phyloP scores from a whole-genome alignment of 2,329 filamentous ascomycete species.

The Dactylellina leptospora region DNA sequence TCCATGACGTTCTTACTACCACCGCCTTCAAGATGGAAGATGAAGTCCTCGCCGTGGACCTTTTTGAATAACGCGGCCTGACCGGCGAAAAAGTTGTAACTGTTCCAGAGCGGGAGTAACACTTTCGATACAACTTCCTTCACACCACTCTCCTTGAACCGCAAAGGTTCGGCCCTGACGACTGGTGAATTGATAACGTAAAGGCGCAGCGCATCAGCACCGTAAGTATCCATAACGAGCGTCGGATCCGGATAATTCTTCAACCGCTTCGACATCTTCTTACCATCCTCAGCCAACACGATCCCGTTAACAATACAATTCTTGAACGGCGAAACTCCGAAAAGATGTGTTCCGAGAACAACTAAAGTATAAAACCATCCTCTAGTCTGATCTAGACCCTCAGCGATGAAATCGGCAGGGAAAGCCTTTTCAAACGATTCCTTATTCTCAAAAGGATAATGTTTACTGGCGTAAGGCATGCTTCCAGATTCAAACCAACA shows the following conservation, averaged over 20 bases:
- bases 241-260: conserved; percentile 94
- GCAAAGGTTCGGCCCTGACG: conserved; percentile 85
- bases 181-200: conserved; percentile 97
- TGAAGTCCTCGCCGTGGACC: conserved; percentile 77
- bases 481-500: conserved; percentile 97
- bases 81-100: conserved; percentile 93
- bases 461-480: conserved; percentile 91
- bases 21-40: conserved; percentile 79
- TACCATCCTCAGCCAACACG: conserved; percentile 90
- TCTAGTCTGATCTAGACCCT: conserved; percentile 90
- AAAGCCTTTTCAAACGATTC: conserved; percentile 82
- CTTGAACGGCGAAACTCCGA: conserved; percentile 84
- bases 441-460: conserved; percentile 91
- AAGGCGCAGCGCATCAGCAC: conserved; percentile 89
- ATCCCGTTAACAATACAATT: conserved; percentile 98
- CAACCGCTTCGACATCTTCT: conserved; percentile 97
- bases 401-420: conserved; percentile 92
- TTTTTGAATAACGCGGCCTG: conserved; percentile 89
- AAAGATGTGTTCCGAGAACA: conserved; percentile 87
- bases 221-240: conserved; percentile 84
- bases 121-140: conserved; percentile 96
- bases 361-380: conserved; percentile 97
- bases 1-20: conserved; percentile 93
- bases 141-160: conserved; percentile 90
- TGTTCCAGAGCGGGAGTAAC: conserved; percentile 91